Conservation (phyloP, 805 yeast species). For the Blastobotrys robertii region DNA sequence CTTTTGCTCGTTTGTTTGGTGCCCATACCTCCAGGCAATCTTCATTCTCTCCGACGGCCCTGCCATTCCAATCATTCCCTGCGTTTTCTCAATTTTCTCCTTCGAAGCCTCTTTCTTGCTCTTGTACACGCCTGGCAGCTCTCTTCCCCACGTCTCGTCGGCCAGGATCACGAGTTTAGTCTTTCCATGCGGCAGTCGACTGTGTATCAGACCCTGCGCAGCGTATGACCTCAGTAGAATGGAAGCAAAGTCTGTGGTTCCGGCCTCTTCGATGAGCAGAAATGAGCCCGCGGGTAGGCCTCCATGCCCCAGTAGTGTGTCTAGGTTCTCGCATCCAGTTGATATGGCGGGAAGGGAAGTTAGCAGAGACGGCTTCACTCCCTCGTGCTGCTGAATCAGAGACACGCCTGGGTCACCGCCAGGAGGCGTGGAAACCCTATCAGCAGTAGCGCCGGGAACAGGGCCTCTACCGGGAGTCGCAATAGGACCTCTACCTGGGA, state of each 20-base stretch:
- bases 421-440: too few species aligned
- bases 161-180: slow-evolving; percentile 55
- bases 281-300: slow-evolving; percentile 78
- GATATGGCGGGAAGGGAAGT: slow-evolving; percentile 71
- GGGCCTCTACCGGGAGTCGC: background rate
- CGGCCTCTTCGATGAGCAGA: slow-evolving; percentile 67
- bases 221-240: slow-evolving; percentile 60
- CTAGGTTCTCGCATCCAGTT: slow-evolving; percentile 71
- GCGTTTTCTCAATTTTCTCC: slow-evolving; percentile 21
- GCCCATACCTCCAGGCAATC: slow-evolving; percentile 88
- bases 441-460: background rate
- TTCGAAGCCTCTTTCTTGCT: slow-evolving; percentile 38
- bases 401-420: slow-evolving; percentile 1
- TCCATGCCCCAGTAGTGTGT: slow-evolving; percentile 62
- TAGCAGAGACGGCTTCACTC: slow-evolving; percentile 64
- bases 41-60: slow-evolving; percentile 37
- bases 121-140: slow-evolving; percentile 67
- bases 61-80: slow-evolving; percentile 51
- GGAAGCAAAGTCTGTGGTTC: slow-evolving; percentile 79
- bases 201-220: slow-evolving; percentile 67
- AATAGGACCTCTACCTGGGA: slow-evolving; percentile 2
- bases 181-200: slow-evolving; percentile 28
- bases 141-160: slow-evolving; percentile 49
- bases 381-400: slow-evolving; percentile 35
- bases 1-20: slow-evolving; percentile 15